Base-by-base conservation (phyloP, 345 rosid species). In the Gynandropsis gynandra region DNA sequence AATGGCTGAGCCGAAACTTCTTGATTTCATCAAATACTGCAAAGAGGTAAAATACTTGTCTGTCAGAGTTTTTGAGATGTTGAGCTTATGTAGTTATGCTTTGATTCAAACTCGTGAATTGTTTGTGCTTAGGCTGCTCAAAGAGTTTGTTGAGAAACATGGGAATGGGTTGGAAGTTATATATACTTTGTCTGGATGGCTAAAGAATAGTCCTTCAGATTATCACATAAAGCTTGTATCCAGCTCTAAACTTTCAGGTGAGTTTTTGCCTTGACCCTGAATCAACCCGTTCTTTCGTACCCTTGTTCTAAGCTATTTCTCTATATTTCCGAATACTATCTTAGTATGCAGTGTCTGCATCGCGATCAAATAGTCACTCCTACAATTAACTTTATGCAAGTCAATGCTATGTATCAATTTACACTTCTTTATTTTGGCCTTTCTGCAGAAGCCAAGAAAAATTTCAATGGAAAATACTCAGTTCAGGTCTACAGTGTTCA, bases 1-100 rank as follows among this genome's bases (percentile, higher is more conserved):
- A 92, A 72, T 92, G 98, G 98, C 64, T 92, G 56, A 87, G 96
- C 76, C 87, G 95, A 54, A 82, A 77, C 33, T 92, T 80, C 62
- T 72, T 70, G 50, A 64, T 84, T 36, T 69, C 98, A 19, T 87
- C 98, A 43, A 72, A 80, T 57, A 58, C 74, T 41, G 89, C 96
- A 9, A 82, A 92, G 73, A 76, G 88, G 98, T 84, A 60, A 33
- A 45, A 17, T 47, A 16, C 62, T 32, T 38, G 11, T 9, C 12
- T 44, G 5, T 56, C 11, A 21, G 55, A 46, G 13, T 50, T 54
- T 14, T 35, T 36, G 47, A 57, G 24, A 21, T 21, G 40, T 47
- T 35, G 27, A 50, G 34, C 35, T 24, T 1, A 15, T 48, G 20
- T 12, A 20, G 9, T 41, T 52, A 33, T 69, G 6, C 10, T 13